Evolutionary conservation across 768 basidiomycete species (phyloP).

Genomic region (Thelephora aurantiotincta): DNA sequence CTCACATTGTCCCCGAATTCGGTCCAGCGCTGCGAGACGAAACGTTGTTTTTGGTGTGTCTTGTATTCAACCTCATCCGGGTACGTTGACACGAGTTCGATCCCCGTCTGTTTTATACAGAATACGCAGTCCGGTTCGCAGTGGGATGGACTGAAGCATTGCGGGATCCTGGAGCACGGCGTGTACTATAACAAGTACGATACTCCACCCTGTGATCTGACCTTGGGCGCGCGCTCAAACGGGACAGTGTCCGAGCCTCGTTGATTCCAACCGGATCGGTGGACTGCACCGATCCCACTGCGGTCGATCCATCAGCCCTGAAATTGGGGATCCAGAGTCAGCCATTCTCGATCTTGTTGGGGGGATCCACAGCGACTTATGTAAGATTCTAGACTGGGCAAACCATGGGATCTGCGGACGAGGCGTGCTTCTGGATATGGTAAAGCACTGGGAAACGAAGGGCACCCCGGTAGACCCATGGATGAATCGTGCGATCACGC

Average conservation of each 20-base stretch:
- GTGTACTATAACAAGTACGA: conserved; percentile 47
- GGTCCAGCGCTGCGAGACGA: conserved; percentile 26
- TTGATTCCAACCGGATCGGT: too few species aligned
- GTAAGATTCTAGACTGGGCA: conserved; percentile 39
- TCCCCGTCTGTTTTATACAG: conserved; percentile 17
- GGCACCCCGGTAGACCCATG: conserved; percentile 51
- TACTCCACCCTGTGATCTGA: neutral
- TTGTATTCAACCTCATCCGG: neutral
- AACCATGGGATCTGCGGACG: conserved; percentile 57
- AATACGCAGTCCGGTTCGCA: conserved; percentile 62
- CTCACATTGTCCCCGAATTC: conserved; percentile 15
- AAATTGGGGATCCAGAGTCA: conserved; percentile 46
- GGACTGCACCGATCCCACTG: too few species aligned
- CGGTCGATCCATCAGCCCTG: neutral
- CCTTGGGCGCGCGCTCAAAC: too few species aligned
- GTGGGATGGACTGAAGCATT: conserved; percentile 56
- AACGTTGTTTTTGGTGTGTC: conserved; percentile 13
- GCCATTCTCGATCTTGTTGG: conserved; percentile 12
- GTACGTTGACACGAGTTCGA: neutral
- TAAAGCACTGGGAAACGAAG: conserved; percentile 28
- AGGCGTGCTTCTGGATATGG: conserved; percentile 52
- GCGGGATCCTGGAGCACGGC: conserved; percentile 34
- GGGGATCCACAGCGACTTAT: neutral
- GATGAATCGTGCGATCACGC: conserved; percentile 36
- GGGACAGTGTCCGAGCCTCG: too few species aligned